Conservation (phyloP, 305 asterid genomes). For the Fraxinus platypoda region DNA sequence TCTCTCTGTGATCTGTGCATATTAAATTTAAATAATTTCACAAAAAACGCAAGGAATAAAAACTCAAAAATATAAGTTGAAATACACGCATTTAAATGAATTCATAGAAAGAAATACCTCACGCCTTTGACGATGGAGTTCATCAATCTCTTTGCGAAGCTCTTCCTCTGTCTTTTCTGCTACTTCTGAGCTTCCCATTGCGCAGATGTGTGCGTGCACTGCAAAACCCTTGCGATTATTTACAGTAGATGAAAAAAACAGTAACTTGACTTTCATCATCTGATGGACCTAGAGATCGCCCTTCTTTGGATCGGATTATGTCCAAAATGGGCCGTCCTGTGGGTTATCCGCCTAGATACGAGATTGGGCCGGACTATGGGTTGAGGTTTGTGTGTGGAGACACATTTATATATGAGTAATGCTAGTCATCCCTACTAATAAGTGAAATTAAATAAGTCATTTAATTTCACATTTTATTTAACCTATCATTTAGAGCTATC, state of each 20-base stretch:
- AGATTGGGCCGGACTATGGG: no score
- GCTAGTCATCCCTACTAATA: no score
- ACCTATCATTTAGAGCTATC: no score
- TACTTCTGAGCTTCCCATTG: slow-evolving; percentile 49
- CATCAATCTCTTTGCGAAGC: slow-evolving; percentile 86
- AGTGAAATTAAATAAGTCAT: no score
- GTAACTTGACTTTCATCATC: no score
- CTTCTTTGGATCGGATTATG: no score
- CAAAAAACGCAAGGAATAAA: background rate
- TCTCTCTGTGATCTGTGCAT: slow-evolving; percentile 74
- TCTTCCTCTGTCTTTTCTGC: slow-evolving; percentile 85
- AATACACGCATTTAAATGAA: background rate
- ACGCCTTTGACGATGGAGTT: slow-evolving; percentile 87
- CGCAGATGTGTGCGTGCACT: background rate
- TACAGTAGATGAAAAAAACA: background rate
- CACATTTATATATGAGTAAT: no score
- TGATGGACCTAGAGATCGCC: no score
- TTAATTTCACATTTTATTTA: no score
- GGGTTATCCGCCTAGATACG: no score
- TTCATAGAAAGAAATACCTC: slow-evolving; percentile 40
- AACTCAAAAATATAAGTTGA: background rate
- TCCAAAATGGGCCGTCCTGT: no score
- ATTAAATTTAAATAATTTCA: background rate
- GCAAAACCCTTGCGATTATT: slow-evolving; percentile 10
- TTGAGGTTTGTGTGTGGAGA: no score